Percentiles rank a stretch among this genome's conserved stretches.
Evolutionary conservation across 805 yeast species (phyloP).

Genomic region (Wickerhamomyces rabaulensis): DNA sequence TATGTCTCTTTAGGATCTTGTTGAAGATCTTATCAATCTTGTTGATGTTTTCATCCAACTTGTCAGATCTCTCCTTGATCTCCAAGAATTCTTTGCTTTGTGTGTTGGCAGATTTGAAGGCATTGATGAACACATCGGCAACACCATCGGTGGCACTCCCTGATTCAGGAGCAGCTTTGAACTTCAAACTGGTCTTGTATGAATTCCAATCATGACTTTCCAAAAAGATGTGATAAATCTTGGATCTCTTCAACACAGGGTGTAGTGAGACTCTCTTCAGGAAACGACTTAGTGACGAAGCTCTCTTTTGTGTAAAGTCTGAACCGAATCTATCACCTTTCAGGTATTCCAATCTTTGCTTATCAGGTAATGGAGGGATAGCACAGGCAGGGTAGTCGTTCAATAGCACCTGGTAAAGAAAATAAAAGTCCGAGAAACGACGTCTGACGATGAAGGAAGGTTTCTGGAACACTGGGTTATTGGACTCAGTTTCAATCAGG

Average conservation of each 20-base stretch:
- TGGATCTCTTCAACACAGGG: constrained; percentile 63
- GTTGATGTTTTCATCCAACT: constrained; percentile 75
- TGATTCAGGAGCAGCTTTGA: constrained; percentile 16
- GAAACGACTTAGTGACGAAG: constrained; percentile 75
- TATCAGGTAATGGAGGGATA: constrained; percentile 92
- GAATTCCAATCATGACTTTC: constrained; percentile 74
- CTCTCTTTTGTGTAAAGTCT: constrained; percentile 79
- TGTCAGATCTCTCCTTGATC: constrained; percentile 76
- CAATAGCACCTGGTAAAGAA: constrained; percentile 65
- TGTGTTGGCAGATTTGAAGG: constrained; percentile 69
- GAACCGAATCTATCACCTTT: constrained; percentile 89
- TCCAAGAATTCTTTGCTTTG: constrained; percentile 77
- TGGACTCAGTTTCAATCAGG: constrained; percentile 56
- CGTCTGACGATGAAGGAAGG: constrained; percentile 54
- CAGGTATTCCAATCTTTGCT: constrained; percentile 82
- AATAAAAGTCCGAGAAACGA: constrained; percentile 82
- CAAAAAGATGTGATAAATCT: constrained; percentile 63
- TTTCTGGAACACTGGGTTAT: constrained; percentile 51
- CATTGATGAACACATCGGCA: constrained; percentile 90
- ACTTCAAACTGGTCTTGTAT: constrained; percentile 52
- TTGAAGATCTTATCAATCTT: constrained; percentile 76
- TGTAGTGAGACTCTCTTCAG: constrained; percentile 69
- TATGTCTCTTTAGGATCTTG: constrained; percentile 66
- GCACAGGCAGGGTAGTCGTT: constrained; percentile 82
- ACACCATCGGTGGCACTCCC: constrained; percentile 50